Evolutionary conservation across 2,329 filamentous ascomycete genomes (phyloP).

Genomic region (Penicillium frequentans): DNA sequence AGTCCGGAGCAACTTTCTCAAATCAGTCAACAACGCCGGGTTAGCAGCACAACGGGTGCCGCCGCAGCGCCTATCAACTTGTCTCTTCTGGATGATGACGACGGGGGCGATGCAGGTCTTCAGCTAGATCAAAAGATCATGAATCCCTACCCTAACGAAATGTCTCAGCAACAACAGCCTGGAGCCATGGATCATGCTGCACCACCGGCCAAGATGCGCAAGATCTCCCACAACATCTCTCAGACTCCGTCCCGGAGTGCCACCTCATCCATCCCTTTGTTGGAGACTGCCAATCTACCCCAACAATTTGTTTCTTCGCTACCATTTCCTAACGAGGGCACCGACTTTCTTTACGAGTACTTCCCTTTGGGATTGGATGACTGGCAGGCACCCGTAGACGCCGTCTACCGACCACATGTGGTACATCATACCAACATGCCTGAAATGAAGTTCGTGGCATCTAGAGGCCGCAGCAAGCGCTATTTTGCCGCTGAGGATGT

Average conservation of each 20-base stretch:
- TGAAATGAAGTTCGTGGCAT: slow-evolving; percentile 68
- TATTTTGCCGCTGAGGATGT: slow-evolving; percentile 67
- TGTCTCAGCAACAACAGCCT: slow-evolving; percentile 26
- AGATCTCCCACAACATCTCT: slow-evolving; percentile 32
- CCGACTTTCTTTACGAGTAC: slow-evolving; percentile 89
- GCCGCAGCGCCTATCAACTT: slow-evolving; percentile 54
- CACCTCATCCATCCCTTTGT: slow-evolving; percentile 33
- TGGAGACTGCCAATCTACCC: slow-evolving; percentile 34
- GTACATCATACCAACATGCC: slow-evolving; percentile 81
- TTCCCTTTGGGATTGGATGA: slow-evolving; percentile 90
- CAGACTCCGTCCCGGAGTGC: slow-evolving; percentile 31
- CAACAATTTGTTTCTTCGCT: slow-evolving; percentile 58
- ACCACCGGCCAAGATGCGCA: slow-evolving; percentile 41
- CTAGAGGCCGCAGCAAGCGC: slow-evolving; percentile 66
- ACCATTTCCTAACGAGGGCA: slow-evolving; percentile 60
- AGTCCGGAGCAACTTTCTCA: slow-evolving; percentile 53
- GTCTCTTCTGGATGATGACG: slow-evolving; percentile 58
- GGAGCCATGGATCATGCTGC: slow-evolving; percentile 29
- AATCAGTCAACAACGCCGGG: slow-evolving; percentile 38
- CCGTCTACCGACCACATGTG: slow-evolving; percentile 86
- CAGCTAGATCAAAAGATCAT: slow-evolving; percentile 22
- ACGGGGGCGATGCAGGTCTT: slow-evolving; percentile 43
- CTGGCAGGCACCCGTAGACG: slow-evolving; percentile 86
- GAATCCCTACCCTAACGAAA: slow-evolving; percentile 25
- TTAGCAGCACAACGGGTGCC: slow-evolving; percentile 21